phyloP scores from a whole-genome alignment of 495 filamentous ascomycete genomes.

The Neurospora sp. region DNA sequence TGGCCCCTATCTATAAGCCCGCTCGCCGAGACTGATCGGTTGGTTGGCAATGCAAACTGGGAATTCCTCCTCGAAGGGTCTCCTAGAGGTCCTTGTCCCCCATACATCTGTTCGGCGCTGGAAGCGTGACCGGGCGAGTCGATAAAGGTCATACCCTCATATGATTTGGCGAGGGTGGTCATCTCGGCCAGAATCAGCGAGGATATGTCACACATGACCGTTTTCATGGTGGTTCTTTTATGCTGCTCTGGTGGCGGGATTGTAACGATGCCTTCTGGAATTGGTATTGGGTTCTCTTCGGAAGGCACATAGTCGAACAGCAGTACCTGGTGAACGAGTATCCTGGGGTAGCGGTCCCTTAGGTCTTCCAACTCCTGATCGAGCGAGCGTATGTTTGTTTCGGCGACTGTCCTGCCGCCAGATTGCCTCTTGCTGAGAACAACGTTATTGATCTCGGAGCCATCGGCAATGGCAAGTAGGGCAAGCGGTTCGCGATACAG shows the following conservation, averaged over 20 bases:
- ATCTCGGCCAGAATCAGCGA: slow-evolving; percentile 77
- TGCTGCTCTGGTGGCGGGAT: slow-evolving; percentile 64
- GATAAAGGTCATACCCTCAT: slow-evolving; percentile 69
- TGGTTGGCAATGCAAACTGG: slow-evolving; percentile 35
- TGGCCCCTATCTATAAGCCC: slow-evolving; percentile 36
- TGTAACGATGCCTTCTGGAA: slow-evolving; percentile 54
- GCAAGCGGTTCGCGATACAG: slow-evolving; percentile 70
- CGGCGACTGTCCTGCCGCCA: slow-evolving; percentile 33
- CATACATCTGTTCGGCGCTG: slow-evolving; percentile 21
- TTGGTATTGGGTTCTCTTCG: slow-evolving; percentile 30
- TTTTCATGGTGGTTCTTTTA: slow-evolving; percentile 85
- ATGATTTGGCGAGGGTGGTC: slow-evolving; percentile 72
- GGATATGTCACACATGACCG: slow-evolving; percentile 86
- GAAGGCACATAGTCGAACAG: slow-evolving; percentile 59
- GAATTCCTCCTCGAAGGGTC: slow-evolving; percentile 40
- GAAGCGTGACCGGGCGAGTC: slow-evolving; percentile 56
- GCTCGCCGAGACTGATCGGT: slow-evolving; percentile 40
- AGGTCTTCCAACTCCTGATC: slow-evolving; percentile 60
- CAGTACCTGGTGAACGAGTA: slow-evolving; percentile 66
- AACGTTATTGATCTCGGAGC: slow-evolving; percentile 43
- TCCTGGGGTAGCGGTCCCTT: slow-evolving; percentile 60
- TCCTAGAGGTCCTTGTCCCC: slow-evolving; percentile 2
- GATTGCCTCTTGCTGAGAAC: slow-evolving; percentile 37
- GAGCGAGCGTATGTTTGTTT: slow-evolving; percentile 42
- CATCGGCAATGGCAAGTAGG: slow-evolving; percentile 71